Base-by-base conservation (phyloP, 768 basidiomycete species). In the Lactifluus volemus region DNA sequence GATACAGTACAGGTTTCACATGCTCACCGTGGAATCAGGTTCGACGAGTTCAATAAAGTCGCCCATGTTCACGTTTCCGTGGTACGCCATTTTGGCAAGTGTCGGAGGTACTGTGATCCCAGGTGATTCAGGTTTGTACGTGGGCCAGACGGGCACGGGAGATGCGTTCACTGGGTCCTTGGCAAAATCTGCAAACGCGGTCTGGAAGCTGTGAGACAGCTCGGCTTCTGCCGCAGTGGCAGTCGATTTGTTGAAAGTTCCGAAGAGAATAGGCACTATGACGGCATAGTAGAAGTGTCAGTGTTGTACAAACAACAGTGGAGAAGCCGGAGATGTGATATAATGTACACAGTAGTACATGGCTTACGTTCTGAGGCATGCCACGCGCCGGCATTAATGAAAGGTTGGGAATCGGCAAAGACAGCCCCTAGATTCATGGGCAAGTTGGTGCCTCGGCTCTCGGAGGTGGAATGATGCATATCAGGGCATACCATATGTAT, bases 241-340 rank as follows among this genome's bases (percentile, higher is more conserved):
- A 0, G 70, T 70, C 0, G 61, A 57, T n/a, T 11, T 45, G 42
- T 69, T 70, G 65, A 60, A 70, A 2, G 70, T 70, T 14, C 70
- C 70, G 57, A 71, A 71, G n/a, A 71, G 60, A 38, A 67, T 63
- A 6, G 29, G 49, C 8, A 70, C 69, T 70, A 25, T 25, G 32
- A 44, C 15, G 2, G 10, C n/a, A 41, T 15, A 12, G 25, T 34
- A 55, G 34, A 30, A 1, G 32, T 8, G 14, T 55, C 21, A 29
- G 10, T 30, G 4, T 17, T 17, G 39, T 39, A 39, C 38, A 53
- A 41, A 53, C 9, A 7, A 32, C 11, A 10, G 19, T 6, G 4
- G 38, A 12, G 29, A 30, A 5, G 12, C 32, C 38, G 38, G 14
- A 39, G 38, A 5, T 11, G 11, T 12, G 38, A 39, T 39, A 39